A percentile compares a stretch with the other conserved stretches of the same genome.
Evolutionary conservation across 768 basidiomycete species (phyloP).

Genomic region (Mycena maculata): DNA sequence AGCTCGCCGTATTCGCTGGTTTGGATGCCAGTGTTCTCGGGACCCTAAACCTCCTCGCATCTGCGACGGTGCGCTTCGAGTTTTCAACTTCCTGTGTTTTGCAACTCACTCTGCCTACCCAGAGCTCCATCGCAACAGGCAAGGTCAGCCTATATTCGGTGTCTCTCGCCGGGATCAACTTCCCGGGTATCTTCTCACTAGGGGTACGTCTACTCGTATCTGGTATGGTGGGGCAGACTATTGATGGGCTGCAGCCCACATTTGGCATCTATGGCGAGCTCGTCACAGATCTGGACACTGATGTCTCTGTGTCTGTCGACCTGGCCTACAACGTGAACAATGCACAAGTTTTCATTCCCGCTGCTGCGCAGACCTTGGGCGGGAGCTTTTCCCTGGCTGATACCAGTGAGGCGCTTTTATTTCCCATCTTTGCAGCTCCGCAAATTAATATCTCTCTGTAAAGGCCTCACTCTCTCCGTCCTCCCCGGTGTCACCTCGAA

Average conservation of each 20-base stretch:
- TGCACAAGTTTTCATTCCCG: slow-evolving; percentile 41
- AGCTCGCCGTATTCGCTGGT: slow-evolving; percentile 33
- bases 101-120: neutral
- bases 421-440: neutral
- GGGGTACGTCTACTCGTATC: slow-evolving; percentile 41
- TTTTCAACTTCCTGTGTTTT: neutral
- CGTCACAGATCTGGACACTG: slow-evolving; percentile 37
- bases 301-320: slow-evolving; percentile 39
- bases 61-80: slow-evolving; percentile 14
- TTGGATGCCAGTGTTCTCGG: slow-evolving; percentile 36
- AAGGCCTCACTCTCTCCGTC: slow-evolving; percentile 25
- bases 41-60: slow-evolving; percentile 35
- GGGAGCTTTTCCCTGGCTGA: slow-evolving; percentile 8
- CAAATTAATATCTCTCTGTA: neutral
- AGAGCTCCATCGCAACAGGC: slow-evolving; percentile 39
- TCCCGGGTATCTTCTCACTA: slow-evolving; percentile 45
- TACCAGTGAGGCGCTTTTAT: slow-evolving; percentile 21
- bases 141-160: slow-evolving; percentile 38
- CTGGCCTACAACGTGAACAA: slow-evolving; percentile 40
- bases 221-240: neutral
- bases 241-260: slow-evolving; percentile 14
- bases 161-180: slow-evolving; percentile 44
- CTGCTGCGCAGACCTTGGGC: slow-evolving; percentile 1
- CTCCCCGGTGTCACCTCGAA: neutral
- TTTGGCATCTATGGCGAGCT: slow-evolving; percentile 34